Percentiles rank a stretch among this genome's conserved stretches.
Conservation (phyloP, 2,329 filamentous ascomycete species). For the Mycosphaerella sp. region DNA sequence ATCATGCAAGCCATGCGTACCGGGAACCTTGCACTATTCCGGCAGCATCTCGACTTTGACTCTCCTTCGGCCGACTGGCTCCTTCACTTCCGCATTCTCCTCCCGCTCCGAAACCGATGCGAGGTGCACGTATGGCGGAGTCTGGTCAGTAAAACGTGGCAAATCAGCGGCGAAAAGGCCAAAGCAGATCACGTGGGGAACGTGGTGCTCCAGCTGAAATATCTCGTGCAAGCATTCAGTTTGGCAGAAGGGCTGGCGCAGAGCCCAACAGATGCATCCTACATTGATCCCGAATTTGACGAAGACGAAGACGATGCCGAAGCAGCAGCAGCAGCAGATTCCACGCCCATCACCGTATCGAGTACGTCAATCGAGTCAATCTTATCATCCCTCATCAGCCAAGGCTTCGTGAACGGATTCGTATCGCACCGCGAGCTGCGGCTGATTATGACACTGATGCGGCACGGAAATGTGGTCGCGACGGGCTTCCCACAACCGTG, state of each 20-base stretch:
- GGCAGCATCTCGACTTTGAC: constrained; percentile 55
- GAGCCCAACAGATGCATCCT: constrained; percentile 31
- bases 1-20: constrained; percentile 64
- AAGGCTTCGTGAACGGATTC: constrained; percentile 77
- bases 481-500: constrained; percentile 73
- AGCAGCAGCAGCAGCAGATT: background rate
- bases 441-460: constrained; percentile 74
- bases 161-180: constrained; percentile 66
- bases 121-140: constrained; percentile 80
- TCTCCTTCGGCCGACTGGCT: constrained; percentile 62
- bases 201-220: constrained; percentile 65
- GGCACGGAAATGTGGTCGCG: constrained; percentile 47
- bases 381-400: constrained; percentile 67
- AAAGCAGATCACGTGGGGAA: constrained; percentile 39
- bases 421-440: constrained; percentile 68
- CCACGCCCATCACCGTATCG: constrained; percentile 35
- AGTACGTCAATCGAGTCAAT: constrained; percentile 60
- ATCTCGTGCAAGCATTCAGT: constrained; percentile 58
- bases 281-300: constrained; percentile 43
- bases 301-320: constrained; percentile 16
- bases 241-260: constrained; percentile 55
- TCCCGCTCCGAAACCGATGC: constrained; percentile 68
- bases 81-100: constrained; percentile 64
- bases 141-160: constrained; percentile 68
- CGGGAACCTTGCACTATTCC: constrained; percentile 70